phyloP scores from a whole-genome alignment of 371 early-diverging fungal species.

The Mucor velutinosus region DNA sequence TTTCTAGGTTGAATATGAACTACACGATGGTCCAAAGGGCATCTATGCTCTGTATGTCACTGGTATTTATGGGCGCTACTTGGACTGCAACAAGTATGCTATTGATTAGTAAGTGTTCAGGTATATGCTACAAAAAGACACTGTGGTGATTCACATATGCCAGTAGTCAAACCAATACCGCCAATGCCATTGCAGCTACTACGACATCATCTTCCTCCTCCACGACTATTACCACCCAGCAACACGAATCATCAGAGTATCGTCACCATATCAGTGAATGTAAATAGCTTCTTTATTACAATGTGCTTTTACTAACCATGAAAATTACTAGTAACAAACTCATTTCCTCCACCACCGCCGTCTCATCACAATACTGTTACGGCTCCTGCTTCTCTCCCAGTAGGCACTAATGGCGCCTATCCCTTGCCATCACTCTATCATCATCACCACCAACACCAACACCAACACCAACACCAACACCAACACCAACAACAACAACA shows the following conservation, averaged over 20 bases:
- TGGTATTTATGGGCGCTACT: not conserved
- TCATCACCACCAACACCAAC: not conserved
- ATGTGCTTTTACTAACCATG: not conserved
- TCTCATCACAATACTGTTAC: not conserved
- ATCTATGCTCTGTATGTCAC: slow-evolving; percentile 7
- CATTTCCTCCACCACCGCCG: not conserved
- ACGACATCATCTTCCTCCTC: not conserved
- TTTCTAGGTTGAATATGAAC: slow-evolving; percentile 9
- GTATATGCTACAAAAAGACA: not conserved
- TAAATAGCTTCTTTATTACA: not conserved
- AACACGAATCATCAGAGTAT: not conserved
- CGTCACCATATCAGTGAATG: not conserved
- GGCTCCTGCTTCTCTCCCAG: not conserved
- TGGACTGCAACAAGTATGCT: not conserved
- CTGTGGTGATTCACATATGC: not conserved
- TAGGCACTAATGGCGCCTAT: not conserved
- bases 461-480: not conserved
- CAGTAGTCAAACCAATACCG: not conserved
- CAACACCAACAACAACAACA: slow-evolving; percentile 1
- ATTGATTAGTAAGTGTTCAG: not conserved
- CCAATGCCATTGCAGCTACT: not conserved
- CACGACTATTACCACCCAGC: not conserved
- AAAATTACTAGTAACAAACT: not conserved
- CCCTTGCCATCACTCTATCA: not conserved
- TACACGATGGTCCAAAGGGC: slow-evolving; percentile 9